Evolutionary conservation across 805 yeast species (phyloP).

Genomic region (Blastobotrys mokoenaii): DNA sequence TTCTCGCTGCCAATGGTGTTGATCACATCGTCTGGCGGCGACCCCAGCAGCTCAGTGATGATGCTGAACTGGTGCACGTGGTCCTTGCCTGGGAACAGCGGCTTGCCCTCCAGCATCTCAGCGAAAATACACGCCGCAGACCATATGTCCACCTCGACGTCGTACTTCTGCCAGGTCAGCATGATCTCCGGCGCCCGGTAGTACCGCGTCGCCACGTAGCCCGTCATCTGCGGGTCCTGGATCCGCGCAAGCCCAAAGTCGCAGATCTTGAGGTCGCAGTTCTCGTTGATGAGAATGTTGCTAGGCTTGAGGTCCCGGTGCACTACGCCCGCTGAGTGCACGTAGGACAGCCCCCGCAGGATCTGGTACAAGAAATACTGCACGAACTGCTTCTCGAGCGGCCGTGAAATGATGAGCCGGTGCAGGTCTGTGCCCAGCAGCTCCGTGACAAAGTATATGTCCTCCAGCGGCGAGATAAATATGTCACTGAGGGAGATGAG

Average conservation of each 20-base stretch:
- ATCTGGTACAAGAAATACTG: slow-evolving; percentile 96
- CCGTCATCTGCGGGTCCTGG: slow-evolving; percentile 99
- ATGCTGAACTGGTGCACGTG: slow-evolving; percentile 97
- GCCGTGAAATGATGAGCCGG: slow-evolving; percentile 81
- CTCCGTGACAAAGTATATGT: slow-evolving; percentile 91
- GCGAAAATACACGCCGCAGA: slow-evolving; percentile 96
- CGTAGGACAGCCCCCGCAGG: slow-evolving; percentile 75
- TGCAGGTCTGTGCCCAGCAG: slow-evolving; percentile 95
- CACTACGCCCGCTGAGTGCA: slow-evolving; percentile 86
- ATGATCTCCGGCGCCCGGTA: slow-evolving; percentile 97
- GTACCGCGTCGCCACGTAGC: slow-evolving; percentile 91
- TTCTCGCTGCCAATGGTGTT: slow-evolving; percentile 94
- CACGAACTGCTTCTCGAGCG: slow-evolving; percentile 90
- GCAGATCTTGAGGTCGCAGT: slow-evolving; percentile 85
- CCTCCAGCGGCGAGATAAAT: slow-evolving; percentile 89
- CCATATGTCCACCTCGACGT: slow-evolving; percentile 96
- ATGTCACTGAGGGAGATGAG: slow-evolving; percentile 65
- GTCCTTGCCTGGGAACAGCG: slow-evolving; percentile 95
- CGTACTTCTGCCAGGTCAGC: slow-evolving; percentile 98
- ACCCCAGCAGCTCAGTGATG: slow-evolving; percentile 90
- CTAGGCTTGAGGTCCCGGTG: slow-evolving; percentile 81
- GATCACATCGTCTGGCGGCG: slow-evolving; percentile 94
- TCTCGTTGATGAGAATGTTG: slow-evolving; percentile 77
- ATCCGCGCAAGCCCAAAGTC: slow-evolving; percentile 94
- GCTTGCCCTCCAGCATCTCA: slow-evolving; percentile 96